Conservation (phyloP, 2,329 filamentous ascomycete species). For the Lithohypha guttulata region DNA sequence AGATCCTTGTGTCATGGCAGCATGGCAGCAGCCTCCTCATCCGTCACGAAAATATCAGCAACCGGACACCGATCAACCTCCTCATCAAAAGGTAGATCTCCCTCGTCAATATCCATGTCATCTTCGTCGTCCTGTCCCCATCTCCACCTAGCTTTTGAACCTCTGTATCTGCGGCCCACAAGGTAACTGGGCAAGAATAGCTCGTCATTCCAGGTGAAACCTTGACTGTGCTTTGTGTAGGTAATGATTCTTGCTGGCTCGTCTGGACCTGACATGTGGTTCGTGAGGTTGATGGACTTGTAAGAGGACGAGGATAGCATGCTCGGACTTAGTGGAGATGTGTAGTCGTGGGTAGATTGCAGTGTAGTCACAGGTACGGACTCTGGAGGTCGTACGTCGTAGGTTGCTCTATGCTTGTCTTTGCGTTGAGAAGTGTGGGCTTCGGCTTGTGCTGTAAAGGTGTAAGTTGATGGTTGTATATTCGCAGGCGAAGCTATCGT, state of each 20-base stretch:
- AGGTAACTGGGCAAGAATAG: slow-evolving; percentile 23
- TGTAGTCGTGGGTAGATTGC: slow-evolving; percentile 11
- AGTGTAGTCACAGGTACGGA: slow-evolving; percentile 3
- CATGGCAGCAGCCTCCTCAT: slow-evolving; percentile 22
- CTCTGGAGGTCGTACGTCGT: slow-evolving; percentile 14
- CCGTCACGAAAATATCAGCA: slow-evolving; percentile 23
- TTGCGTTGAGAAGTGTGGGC: slow-evolving; percentile 14
- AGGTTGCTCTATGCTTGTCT: slow-evolving; percentile 18
- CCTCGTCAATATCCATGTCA: slow-evolving; percentile 13
- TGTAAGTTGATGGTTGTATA: not conserved
- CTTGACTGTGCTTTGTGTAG: slow-evolving; percentile 22
- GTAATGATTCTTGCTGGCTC: slow-evolving; percentile 22
- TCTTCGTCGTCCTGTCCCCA: slow-evolving; percentile 22
- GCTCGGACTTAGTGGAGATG: slow-evolving; percentile 20
- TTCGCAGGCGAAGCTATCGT: slow-evolving; percentile 1
- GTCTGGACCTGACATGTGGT: slow-evolving; percentile 16
- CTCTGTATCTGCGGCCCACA: slow-evolving; percentile 19
- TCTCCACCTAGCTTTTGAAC: slow-evolving; percentile 18
- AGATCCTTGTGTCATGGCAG: too few relatives aligned
- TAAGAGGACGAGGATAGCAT: slow-evolving; percentile 22
- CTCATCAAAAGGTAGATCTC: slow-evolving; percentile 9
- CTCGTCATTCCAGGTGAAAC: slow-evolving; percentile 24
- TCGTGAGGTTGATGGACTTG: slow-evolving; percentile 23
- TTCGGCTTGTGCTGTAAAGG: not conserved
- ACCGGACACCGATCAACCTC: slow-evolving; percentile 16